Base-by-base conservation (phyloP, 78 protist genomes). In the Pigoraptor vietnamica region DNA sequence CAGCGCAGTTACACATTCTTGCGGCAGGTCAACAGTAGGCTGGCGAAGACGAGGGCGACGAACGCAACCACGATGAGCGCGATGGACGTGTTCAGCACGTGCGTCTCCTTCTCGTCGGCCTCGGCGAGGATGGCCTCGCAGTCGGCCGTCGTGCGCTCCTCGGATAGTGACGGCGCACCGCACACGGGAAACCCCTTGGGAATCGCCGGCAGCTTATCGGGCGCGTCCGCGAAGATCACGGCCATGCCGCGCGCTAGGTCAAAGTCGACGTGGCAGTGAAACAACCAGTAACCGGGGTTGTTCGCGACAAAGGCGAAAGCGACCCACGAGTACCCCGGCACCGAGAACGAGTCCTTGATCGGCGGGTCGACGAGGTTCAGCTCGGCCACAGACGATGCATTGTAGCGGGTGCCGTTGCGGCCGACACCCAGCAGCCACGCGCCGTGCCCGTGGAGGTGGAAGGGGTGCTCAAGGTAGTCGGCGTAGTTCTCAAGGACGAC, bases 251-350 rank as follows among this genome's bases (percentile, higher is more conserved):
- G 1, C 24, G n/a, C n/a, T 14, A 79, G 37, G 89, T 91, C 87
- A 14, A 9, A 81, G 56, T 25, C 89, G 23, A 83, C 86, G 67
- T 91, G 93, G 83, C 93, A 91, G 33, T 91, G 93, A 1, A 91
- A 37, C 23, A 67, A 19, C 93, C 93, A 91, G 24, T 14, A 34
- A 19, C 93, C 93, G 23, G 88, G 93, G 89, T 91, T 91, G 56
- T 86, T 33, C 2, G 93, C 89, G 35, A 9, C 35, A 21, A 79
- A 83, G 34, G 87, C 38, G 23, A 86, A 37, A 34, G 84, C 93
- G 9, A 39, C 89, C 29, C 84, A 91, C 38, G 87, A 91, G 33
- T 39, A 40, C 25, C 24, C 55, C 23, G 93, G 93, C 48, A 91
- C 38, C 14, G 34, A 21, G 29, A 88, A 38, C 24, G 93, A 67